phyloP scores from a whole-genome alignment of 352 stramenopile genomes.

The Pythium pectinolyticum region DNA sequence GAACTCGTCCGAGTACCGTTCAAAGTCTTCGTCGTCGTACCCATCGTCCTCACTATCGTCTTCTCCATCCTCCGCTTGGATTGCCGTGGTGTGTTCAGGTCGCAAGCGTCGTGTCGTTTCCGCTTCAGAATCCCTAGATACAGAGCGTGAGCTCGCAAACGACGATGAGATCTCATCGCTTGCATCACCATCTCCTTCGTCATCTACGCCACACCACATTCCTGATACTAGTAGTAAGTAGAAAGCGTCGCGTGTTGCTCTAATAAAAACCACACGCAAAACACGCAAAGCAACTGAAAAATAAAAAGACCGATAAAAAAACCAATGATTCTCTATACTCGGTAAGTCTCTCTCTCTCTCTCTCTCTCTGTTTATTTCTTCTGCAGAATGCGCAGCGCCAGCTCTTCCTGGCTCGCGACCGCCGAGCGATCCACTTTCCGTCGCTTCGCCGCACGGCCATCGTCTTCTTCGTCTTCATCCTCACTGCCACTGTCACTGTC shows the following conservation, averaged over 20 bases:
- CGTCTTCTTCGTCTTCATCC: slow-evolving; percentile 18
- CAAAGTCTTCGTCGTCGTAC: slow-evolving; percentile 48
- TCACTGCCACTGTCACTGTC: slow-evolving; percentile 22
- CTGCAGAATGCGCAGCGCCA: slow-evolving; percentile 79
- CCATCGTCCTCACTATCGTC: slow-evolving; percentile 1
- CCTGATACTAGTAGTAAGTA: too few relatives aligned
- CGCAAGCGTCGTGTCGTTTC: too few relatives aligned
- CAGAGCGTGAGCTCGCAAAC: background rate
- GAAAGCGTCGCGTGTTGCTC: too few relatives aligned
- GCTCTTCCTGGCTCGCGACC: slow-evolving; percentile 74
- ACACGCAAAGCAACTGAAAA: too few relatives aligned
- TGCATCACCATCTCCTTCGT: background rate
- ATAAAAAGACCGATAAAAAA: background rate
- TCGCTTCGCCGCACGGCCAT: slow-evolving; percentile 23
- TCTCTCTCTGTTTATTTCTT: slow-evolving; percentile 28
- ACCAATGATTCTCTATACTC: background rate
- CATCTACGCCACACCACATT: slow-evolving; percentile 4
- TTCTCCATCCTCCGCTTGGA: too few relatives aligned
- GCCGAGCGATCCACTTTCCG: slow-evolving; percentile 48
- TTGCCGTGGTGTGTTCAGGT: too few relatives aligned
- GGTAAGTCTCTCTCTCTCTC: background rate
- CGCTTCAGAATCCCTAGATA: background rate
- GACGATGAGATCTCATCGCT: slow-evolving; percentile 10
- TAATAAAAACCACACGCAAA: too few relatives aligned
- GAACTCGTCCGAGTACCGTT: slow-evolving; percentile 57